phyloP scores from a whole-genome alignment of 352 stramenopile genomes.

The Pythium volutum region DNA sequence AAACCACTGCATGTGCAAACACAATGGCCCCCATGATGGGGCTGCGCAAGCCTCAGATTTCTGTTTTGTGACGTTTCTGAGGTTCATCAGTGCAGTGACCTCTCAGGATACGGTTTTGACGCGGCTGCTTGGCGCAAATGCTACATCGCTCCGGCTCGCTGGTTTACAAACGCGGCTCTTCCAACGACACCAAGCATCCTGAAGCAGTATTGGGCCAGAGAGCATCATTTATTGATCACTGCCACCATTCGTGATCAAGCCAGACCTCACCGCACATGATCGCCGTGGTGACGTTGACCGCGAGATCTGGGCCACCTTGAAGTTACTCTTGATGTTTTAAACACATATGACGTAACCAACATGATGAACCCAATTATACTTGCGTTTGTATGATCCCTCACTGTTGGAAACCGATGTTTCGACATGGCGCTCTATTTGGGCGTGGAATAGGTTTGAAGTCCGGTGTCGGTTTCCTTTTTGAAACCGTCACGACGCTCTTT shows the following conservation, averaged over 20 bases:
- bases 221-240: background rate
- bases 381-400: background rate
- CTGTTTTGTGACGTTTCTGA: too few relatives aligned
- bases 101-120: too few relatives aligned
- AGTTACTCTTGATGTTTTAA: constrained; percentile 12
- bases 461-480: constrained; percentile 6
- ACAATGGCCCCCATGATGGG: too few relatives aligned
- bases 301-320: constrained; percentile 9
- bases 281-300: background rate
- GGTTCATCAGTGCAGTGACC: background rate
- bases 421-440: constrained; percentile 12
- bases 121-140: constrained; percentile 1
- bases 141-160: constrained; percentile 2
- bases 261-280: background rate
- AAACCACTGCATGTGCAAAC: constrained; percentile 7
- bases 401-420: constrained; percentile 18
- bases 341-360: constrained; percentile 1
- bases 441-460: constrained; percentile 25
- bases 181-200: background rate
- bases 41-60: background rate
- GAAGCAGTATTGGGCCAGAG: background rate
- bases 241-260: background rate
- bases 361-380: background rate
- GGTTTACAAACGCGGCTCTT: background rate
- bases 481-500: constrained; percentile 17